Evolutionary conservation across 352 stramenopile genomes (phyloP), one percentile per base, ranked within the genome.

Genomic region (Pelagophyceae sp.): DNA sequence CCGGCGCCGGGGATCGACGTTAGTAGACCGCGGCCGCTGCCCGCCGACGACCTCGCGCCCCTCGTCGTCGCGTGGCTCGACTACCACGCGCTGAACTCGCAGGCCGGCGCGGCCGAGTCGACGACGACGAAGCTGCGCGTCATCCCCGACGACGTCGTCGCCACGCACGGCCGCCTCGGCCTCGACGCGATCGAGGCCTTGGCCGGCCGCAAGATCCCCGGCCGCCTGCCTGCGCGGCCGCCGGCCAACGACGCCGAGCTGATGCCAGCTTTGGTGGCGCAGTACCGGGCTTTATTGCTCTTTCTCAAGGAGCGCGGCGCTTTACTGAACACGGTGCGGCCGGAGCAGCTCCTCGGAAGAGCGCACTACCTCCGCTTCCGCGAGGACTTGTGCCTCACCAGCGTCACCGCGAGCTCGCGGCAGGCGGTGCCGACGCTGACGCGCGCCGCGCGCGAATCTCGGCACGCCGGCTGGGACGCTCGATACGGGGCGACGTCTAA

Each of bases 261-360:
- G 5, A 84, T 70, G 23, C 81, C 65, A 0, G 83, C 90, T 45
- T 84, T 88, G 38, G 85, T 83, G 0, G 78, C 78, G 15, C 91
- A 97, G 81, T 97, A 94, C 78, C 80, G 82, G 0, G 89, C 94
- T 65, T 77, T 97, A 25, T 85, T 97, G 31, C 89, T 88, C 25
- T 97, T 96, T 50, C 84, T 97, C 38, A 96, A 93, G 60, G 89
- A 87, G 20, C 94, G 94, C 45, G 93, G 93, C 1, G 92, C 90
- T 0, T 92, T 97, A 78, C 79, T 97, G 3, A 91, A 94, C 74
- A 86, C 94, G 23, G 85, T 97, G 0, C 83, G 86, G 3, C 85
- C 92, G 0, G 82, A 87, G 72, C 61, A 81, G 35, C 75, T 96
- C 23, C 79, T 97, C 11, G 76, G 81, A 0, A 86, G 91, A 69